A percentile compares a stretch with the other conserved stretches of the same genome.
Evolutionary conservation across 768 basidiomycete genomes (phyloP).

Genomic region (Tricholoma bakamatsutake): DNA sequence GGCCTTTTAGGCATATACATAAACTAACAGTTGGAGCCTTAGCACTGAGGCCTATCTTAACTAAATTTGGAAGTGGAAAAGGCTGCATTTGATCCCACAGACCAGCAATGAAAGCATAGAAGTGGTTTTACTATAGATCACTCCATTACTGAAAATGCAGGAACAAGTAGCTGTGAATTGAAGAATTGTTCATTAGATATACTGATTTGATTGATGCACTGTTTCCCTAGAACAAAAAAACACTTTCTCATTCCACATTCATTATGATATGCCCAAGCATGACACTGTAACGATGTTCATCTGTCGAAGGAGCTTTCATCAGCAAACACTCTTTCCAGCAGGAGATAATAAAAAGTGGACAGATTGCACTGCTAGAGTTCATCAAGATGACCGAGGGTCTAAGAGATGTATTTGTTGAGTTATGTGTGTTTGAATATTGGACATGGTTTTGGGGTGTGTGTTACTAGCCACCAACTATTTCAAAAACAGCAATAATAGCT

Average conservation of each 20-base stretch:
- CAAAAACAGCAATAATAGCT: too few relatives aligned
- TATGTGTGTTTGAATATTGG: too few relatives aligned
- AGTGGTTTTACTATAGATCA: not conserved
- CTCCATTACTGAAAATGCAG: conserved; percentile 6
- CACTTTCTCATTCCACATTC: conserved; percentile 11
- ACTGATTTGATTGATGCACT: conserved; percentile 4
- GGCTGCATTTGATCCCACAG: conserved; percentile 11
- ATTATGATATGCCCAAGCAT: conserved; percentile 23
- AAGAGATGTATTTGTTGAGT: too few relatives aligned
- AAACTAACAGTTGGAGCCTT: too few relatives aligned
- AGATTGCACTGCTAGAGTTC: too few relatives aligned
- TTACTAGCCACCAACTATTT: too few relatives aligned
- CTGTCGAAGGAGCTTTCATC: conserved; percentile 29
- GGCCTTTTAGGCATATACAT: too few relatives aligned
- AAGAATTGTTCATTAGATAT: not conserved
- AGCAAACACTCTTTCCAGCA: too few relatives aligned
- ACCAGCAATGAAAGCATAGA: conserved; percentile 4
- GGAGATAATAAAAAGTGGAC: too few relatives aligned
- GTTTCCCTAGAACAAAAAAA: conserved; percentile 22
- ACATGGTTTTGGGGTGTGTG: too few relatives aligned
- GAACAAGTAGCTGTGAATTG: conserved; percentile 4
- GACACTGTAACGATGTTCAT: conserved; percentile 12
- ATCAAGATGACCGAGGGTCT: too few relatives aligned
- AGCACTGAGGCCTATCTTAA: too few relatives aligned
- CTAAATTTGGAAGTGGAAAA: conserved; percentile 7